Base-by-base conservation (phyloP, 2,329 filamentous ascomycete genomes). In the Chalara sp. region DNA sequence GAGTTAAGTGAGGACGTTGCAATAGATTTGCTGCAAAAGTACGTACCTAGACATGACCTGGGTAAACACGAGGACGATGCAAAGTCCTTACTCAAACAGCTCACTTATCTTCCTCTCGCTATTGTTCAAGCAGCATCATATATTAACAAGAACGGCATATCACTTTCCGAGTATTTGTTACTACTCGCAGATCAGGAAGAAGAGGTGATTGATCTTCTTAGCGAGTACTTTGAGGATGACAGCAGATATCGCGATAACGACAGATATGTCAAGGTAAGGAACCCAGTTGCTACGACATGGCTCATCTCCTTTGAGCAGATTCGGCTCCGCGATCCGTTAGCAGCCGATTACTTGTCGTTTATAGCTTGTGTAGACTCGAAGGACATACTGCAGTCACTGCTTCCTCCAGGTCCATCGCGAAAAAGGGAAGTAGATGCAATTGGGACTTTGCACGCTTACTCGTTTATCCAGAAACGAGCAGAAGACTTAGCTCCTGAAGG, bases 341-440 rank as follows among this genome's bases (percentile, higher is more conserved):
- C 71, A 1, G 66, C 65, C 32, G 50, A 65, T 0, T 51, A 71
- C 29, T 59, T 76, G 1, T 65, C 60, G 0, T 69, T 21, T 21
- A 21, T 21, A 21, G 21, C 21, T 21, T 21, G 21, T 21, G 21
- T 21, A 21, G 21, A 21, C 72, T 62, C 67, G 0, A 69, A 69
- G 51, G 63, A 63, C 0, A 71, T 74, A 44, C 66, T 70, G 2
- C 54, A 52, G 30, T 64, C 66, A 1, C 53, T 74, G 0, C 52
- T 68, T 4, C 67, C 69, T 0, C 28, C 35, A 5, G 42, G 40
- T 35, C 40, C 40, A 13, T 49, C 40, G 6, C 29, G 30, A 30
- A 44, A 48, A 13, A 48, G 53, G 35, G 33, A 49, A 30, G 41
- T 44, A 5, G 47, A 45, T 1, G 53, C 53, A 33, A 48, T 57